Evolutionary conservation across 345 rosid species (phyloP).

Genomic region (Hibiscus syriacus): DNA sequence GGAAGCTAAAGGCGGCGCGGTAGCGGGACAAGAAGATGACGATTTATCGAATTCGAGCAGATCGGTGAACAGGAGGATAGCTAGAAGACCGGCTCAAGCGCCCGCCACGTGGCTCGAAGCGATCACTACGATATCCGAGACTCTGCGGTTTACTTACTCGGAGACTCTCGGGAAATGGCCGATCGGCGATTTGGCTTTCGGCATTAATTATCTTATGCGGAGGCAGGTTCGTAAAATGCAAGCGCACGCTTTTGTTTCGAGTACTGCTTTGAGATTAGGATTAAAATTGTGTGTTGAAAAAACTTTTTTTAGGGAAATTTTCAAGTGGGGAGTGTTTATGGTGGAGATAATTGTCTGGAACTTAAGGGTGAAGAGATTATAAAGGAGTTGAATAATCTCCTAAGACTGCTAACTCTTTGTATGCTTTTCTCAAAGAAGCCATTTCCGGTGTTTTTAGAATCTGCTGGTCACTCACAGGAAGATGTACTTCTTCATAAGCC

Average conservation of each 20-base stretch:
- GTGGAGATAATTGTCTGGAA: conserved; percentile 54
- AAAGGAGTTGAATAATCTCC: conserved; percentile 43
- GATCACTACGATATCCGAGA: conserved; percentile 73
- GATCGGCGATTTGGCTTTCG: conserved; percentile 87
- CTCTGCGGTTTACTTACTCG: conserved; percentile 81
- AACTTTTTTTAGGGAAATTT: conserved; percentile 51
- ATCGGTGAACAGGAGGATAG: conserved; percentile 57
- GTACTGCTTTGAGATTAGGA: background rate
- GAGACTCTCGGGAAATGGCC: conserved; percentile 99
- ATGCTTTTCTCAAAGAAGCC: conserved; percentile 93
- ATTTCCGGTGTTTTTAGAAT: conserved; percentile 76
- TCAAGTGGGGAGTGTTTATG: conserved; percentile 73
- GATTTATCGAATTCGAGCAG: conserved; percentile 53
- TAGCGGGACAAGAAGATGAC: conserved; percentile 31
- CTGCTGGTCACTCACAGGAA: conserved; percentile 61
- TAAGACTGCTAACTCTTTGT: conserved; percentile 74
- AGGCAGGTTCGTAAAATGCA: conserved; percentile 47
- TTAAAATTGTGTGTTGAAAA: too few species aligned
- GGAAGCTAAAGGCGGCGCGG: conserved; percentile 30
- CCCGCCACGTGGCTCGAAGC: conserved; percentile 96
- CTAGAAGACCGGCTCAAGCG: conserved; percentile 80
- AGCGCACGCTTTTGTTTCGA: background rate
- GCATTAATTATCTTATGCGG: conserved; percentile 83
- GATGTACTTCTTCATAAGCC: conserved; percentile 93
- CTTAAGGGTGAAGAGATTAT: conserved; percentile 61